A percentile compares a stretch with the other conserved stretches of the same genome.
These are phyloP conservation scores for Lepiota brunneoincarnata DNA, from an alignment of 768 basidiomycete species.

Conservation along the genomic window DNA sequence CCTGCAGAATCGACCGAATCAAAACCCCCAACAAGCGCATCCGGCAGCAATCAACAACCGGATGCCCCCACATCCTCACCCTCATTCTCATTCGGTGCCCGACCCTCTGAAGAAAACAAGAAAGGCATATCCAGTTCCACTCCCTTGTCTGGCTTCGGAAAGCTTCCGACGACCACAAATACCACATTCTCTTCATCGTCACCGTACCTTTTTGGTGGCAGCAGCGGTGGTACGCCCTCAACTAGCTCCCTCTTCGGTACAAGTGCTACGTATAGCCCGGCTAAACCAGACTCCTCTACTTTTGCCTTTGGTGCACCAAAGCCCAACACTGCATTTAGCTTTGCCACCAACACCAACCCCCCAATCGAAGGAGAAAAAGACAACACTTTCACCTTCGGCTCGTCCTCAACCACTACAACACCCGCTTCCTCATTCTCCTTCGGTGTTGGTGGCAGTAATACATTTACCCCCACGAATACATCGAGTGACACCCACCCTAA, in stretches of 20 bases:
- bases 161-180: neutral
- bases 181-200: neutral
- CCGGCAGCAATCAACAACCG: neutral
- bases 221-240: slow-evolving; percentile 4
- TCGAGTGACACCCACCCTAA: slow-evolving; percentile 14
- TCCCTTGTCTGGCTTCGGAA: slow-evolving; percentile 7
- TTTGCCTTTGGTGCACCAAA: neutral
- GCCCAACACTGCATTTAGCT: neutral
- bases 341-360: neutral
- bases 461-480: neutral
- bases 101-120: slow-evolving; percentile 9
- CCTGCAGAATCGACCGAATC: neutral
- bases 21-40: slow-evolving; percentile 7
- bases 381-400: slow-evolving; percentile 11
- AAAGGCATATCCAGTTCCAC: neutral
- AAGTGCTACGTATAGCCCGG: neutral
- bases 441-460: slow-evolving; percentile 3
- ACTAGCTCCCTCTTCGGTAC: slow-evolving; percentile 8
- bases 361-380: neutral
- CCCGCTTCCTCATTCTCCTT: slow-evolving; percentile 9
- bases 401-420: slow-evolving; percentile 4
- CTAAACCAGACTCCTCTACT: neutral
- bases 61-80: slow-evolving; percentile 4
- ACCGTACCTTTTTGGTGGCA: too few relatives aligned
- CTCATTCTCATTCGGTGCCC: slow-evolving; percentile 8